Percentiles rank a stretch among this genome's conserved stretches.
Evolutionary conservation across 495 filamentous ascomycete genomes (phyloP).

Genomic region (Usnea hakonensis): DNA sequence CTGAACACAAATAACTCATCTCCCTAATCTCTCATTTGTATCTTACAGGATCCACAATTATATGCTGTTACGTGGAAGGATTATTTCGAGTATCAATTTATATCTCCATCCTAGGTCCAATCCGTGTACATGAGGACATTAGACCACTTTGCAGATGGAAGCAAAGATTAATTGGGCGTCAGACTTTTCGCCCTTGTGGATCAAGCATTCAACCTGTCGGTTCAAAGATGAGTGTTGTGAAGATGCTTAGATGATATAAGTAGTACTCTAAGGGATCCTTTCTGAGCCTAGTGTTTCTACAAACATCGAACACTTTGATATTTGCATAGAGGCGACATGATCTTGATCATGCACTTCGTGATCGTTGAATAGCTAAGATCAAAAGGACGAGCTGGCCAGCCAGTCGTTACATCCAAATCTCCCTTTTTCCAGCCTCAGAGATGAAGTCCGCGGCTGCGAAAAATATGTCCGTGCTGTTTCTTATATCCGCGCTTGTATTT

Average conservation of each 20-base stretch:
- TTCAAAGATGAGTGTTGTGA: neutral
- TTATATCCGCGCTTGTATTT: slow-evolving; percentile 14
- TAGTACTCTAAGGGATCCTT: no score
- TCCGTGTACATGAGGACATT: neutral
- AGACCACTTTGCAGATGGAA: no score
- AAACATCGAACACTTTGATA: neutral
- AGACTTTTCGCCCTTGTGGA: neutral
- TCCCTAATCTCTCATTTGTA: no score
- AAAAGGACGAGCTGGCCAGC: neutral
- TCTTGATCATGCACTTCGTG: neutral
- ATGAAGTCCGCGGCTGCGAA: neutral
- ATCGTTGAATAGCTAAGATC: neutral
- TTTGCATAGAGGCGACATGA: neutral
- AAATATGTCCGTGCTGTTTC: slow-evolving; percentile 1
- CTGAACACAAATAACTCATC: no score
- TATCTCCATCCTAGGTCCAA: neutral
- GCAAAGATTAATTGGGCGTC: neutral
- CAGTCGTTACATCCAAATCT: neutral
- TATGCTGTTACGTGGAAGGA: no score
- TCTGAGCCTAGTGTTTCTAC: neutral
- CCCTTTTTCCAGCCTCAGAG: neutral
- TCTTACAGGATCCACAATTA: no score
- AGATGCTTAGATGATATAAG: neutral
- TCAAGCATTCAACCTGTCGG: neutral
- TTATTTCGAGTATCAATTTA: neutral